Evolutionary conservation across 768 basidiomycete species (phyloP).

Genomic region (Mycena galopus): DNA sequence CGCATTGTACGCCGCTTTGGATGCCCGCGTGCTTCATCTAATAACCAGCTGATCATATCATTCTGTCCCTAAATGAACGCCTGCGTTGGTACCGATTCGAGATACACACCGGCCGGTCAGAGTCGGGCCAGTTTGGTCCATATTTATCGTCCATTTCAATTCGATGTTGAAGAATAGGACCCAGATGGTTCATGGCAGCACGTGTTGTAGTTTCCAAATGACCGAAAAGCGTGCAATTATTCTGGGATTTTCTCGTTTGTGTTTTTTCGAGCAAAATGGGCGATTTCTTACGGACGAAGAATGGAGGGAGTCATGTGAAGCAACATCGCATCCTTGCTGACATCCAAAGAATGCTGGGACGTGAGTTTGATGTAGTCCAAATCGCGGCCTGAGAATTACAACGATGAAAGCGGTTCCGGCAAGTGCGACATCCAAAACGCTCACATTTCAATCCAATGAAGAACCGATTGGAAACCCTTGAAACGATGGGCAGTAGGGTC

Average conservation of each 20-base stretch:
- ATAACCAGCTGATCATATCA: slow-evolving; percentile 53
- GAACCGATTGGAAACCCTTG: slow-evolving; percentile 23
- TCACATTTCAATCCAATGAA: slow-evolving; percentile 31
- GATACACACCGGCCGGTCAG: slow-evolving; percentile 19
- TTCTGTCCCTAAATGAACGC: slow-evolving; percentile 40
- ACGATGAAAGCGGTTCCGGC: too few species aligned
- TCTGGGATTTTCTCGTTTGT: slow-evolving; percentile 2
- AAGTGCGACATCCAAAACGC: neutral
- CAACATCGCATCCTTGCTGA: slow-evolving; percentile 1
- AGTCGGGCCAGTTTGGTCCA: slow-evolving; percentile 25
- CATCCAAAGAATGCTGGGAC: slow-evolving; percentile 10
- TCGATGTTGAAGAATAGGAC: slow-evolving; percentile 22
- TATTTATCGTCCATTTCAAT: slow-evolving; percentile 34
- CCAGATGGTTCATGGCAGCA: slow-evolving; percentile 8
- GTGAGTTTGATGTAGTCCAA: slow-evolving; percentile 28
- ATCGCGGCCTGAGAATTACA: neutral
- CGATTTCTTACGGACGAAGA: slow-evolving; percentile 21
- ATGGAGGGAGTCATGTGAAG: slow-evolving; percentile 17
- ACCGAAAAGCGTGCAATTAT: slow-evolving; percentile 17
- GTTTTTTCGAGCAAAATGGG: neutral
- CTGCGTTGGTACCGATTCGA: neutral
- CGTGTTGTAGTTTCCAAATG: slow-evolving; percentile 11
- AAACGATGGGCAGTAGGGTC: slow-evolving; percentile 18
- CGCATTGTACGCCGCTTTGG: slow-evolving; percentile 15
- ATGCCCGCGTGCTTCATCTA: slow-evolving; percentile 36